A percentile compares a stretch with the other conserved stretches of the same genome.
Conservation (phyloP, 371 early-diverging fungal species). For the Chytridium lagenaria region DNA sequence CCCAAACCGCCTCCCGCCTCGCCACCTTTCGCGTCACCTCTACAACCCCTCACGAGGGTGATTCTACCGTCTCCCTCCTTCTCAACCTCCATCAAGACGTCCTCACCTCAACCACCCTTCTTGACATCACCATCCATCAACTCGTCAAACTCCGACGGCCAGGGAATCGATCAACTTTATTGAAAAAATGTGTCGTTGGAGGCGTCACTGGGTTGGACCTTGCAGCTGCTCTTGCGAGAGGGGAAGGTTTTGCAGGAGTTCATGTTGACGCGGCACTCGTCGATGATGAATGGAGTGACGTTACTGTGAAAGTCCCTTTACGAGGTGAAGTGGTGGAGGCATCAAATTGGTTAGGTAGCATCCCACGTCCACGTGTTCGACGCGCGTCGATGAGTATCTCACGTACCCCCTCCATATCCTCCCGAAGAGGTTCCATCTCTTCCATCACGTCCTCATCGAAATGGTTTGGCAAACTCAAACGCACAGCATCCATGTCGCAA, state of each 20-base stretch:
- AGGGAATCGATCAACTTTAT: not conserved
- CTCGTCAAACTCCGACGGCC: not conserved
- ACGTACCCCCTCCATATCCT: no score
- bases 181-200: not conserved
- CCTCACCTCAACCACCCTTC: not conserved
- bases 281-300: not conserved
- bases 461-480: no score
- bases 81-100: not conserved
- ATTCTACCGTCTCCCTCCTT: not conserved
- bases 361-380: no score
- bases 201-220: constrained; percentile 1
- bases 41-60: not conserved
- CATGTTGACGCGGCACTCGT: not conserved
- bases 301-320: not conserved
- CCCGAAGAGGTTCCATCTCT: no score
- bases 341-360: not conserved
- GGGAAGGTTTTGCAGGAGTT: no score
- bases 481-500: no score
- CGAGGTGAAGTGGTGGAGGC: not conserved
- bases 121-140: not conserved
- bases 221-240: not conserved
- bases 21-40: not conserved
- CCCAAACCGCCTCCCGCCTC: not conserved
- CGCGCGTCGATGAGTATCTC: no score
- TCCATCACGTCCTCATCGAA: no score